These are phyloP conservation scores for Amyloporia xantha DNA, from an alignment of 768 basidiomycete genomes.

Conservation along the genomic window DNA sequence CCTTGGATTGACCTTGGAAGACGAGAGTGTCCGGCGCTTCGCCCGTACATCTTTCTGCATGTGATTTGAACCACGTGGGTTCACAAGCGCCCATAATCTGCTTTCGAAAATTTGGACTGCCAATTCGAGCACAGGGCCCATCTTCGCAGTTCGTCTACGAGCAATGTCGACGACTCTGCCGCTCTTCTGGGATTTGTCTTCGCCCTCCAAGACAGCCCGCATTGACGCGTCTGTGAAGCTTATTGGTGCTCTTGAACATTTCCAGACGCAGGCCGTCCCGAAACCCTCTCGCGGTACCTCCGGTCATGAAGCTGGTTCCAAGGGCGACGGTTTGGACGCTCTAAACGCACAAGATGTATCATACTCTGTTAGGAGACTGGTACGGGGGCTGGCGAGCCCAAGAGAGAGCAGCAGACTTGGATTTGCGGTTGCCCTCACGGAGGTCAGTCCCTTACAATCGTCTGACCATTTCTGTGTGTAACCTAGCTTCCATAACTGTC, in stretches of 20 bases:
- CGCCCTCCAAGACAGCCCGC: slow-evolving; percentile 70
- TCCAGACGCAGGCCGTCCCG: slow-evolving; percentile 62
- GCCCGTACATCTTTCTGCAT: no score
- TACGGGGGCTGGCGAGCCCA: slow-evolving; percentile 86
- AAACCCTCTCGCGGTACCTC: slow-evolving; percentile 29
- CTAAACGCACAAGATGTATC: slow-evolving; percentile 87
- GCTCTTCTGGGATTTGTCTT: slow-evolving; percentile 91
- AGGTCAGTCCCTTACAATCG: slow-evolving; percentile 45
- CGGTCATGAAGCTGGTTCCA: slow-evolving; percentile 33
- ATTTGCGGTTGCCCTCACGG: slow-evolving; percentile 93
- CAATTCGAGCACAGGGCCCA: neutral
- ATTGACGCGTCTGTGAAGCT: slow-evolving; percentile 84
- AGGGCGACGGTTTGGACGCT: slow-evolving; percentile 49
- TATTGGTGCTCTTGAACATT: slow-evolving; percentile 72
- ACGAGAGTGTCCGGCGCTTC: no score
- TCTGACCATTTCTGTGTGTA: slow-evolving; percentile 2
- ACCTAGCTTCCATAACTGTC: slow-evolving; percentile 7
- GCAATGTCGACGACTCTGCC: slow-evolving; percentile 82
- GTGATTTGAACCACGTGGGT: no score
- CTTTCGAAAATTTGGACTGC: slow-evolving; percentile 6
- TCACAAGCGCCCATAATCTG: neutral
- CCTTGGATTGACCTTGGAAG: no score
- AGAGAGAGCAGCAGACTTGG: slow-evolving; percentile 91
- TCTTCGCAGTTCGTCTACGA: neutral
- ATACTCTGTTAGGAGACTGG: slow-evolving; percentile 82